Evolutionary conservation across 2,329 filamentous ascomycete genomes (phyloP), one percentile per base, ranked within the genome.

Genomic region (Paracamarosporium sp.): DNA sequence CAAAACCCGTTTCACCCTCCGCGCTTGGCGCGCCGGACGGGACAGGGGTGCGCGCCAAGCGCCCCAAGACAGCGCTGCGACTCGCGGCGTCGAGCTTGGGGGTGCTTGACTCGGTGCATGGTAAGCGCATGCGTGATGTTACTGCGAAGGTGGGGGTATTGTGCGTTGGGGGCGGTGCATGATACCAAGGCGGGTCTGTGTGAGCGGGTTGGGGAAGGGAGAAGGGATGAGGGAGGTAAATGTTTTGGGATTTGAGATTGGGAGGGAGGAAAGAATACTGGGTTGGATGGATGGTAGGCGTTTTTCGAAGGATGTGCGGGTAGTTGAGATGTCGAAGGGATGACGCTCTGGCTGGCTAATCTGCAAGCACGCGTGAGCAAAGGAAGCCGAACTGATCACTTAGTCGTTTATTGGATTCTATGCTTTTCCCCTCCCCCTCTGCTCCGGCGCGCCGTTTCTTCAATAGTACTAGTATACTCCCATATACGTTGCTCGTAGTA

Each of bases 351-450:
- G 38, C 38, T 24, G 38, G 2, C 20, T 9, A 11, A n/a, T 43
- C 22, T 43, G 40, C 40, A n/a, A 38, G 33, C 33, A 50, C 47
- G 12, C n/a, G 47, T 31, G 40, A 51, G 31, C 20, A 47, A 24
- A 33, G 30, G 30, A 25, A 38, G 41, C 2, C 20, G n/a, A 41
- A 27, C 13, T 59, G 52, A 59, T 59, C 56, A 59, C 35, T 44
- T 55, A 55, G 41, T 52, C 40, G 47, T 59, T 53, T 48, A 55
- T 59, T 55, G 25, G 44, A 41, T 55, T 59, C 56, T 59, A 59
- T 55, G 11, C 44, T 51, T 54, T 55, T 17, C 20, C 20, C 33
- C 47, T 47, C 24, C 40, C 30, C 53, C 15, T 13, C n/a, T 22
- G 5, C 20, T 38, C 13, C 3, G 36, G 15, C 53, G 9, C 22